phyloP scores from a whole-genome alignment of 2,329 filamentous ascomycete genomes.

The Tolypocladium capitatum region DNA sequence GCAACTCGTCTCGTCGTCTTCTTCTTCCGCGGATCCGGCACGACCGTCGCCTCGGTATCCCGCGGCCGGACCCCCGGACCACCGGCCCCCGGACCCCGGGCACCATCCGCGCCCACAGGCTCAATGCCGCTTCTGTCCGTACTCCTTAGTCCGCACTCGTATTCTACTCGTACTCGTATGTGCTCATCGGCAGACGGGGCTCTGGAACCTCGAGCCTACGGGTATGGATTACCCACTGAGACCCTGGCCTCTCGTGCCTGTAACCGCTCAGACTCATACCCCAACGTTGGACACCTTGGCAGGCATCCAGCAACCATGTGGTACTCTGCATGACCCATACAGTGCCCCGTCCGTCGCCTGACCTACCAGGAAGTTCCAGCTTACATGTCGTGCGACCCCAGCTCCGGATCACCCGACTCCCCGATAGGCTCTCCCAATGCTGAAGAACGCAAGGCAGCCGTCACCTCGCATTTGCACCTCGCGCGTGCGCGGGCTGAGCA shows the following conservation, averaged over 20 bases:
- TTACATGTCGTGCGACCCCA: slow-evolving; percentile 1
- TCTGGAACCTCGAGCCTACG: not conserved
- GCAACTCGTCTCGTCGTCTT: not conserved
- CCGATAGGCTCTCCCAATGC: not conserved
- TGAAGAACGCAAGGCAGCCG: not conserved
- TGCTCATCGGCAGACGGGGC: no score
- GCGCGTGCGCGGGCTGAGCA: not conserved
- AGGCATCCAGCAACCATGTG: not conserved
- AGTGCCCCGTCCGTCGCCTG: no score
- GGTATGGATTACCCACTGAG: not conserved
- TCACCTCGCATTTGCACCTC: not conserved
- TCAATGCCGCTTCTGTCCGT: no score
- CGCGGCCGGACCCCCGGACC: not conserved
- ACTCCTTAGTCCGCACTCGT: no score
- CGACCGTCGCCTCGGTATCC: not conserved
- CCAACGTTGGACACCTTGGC: not conserved
- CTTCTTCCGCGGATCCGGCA: not conserved
- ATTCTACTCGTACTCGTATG: no score
- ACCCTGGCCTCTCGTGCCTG: not conserved
- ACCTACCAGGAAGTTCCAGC: not conserved
- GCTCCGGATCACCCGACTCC: not conserved
- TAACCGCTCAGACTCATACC: no score
- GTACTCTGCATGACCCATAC: not conserved
- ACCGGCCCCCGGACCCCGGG: not conserved
- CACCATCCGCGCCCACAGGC: not conserved